Evolutionary conservation across 495 filamentous ascomycete genomes (phyloP).

Genomic region (Lepidopterella palustris): DNA sequence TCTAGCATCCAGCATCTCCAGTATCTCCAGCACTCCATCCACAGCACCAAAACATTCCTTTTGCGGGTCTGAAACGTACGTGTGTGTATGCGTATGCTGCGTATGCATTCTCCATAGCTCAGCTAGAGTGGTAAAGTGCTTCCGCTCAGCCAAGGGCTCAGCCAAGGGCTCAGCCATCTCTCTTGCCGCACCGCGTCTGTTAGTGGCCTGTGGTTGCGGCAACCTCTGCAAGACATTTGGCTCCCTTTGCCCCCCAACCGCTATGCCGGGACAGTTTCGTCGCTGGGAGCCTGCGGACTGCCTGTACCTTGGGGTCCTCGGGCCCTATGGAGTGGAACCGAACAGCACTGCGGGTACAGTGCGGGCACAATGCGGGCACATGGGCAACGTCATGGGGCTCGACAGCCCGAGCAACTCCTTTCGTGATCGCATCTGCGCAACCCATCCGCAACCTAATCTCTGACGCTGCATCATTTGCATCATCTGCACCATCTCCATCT

Average conservation of each 20-base stretch:
- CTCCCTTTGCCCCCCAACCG: slow-evolving; percentile 5
- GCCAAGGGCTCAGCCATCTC: background rate
- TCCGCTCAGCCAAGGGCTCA: background rate
- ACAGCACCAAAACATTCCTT: background rate
- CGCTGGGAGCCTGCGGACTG: no score
- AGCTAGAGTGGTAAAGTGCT: background rate
- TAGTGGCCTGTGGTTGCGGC: background rate
- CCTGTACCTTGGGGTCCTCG: no score
- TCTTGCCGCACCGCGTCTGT: background rate
- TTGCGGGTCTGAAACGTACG: slow-evolving; percentile 7
- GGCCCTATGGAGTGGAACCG: no score
- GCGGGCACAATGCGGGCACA: background rate
- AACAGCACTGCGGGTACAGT: slow-evolving; percentile 7
- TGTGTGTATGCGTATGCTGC: slow-evolving; percentile 3
- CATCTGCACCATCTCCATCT: background rate
- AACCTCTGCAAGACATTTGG: slow-evolving; percentile 1
- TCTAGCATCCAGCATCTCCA: no score
- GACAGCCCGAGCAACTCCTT: background rate
- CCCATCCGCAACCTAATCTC: background rate
- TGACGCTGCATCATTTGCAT: background rate
- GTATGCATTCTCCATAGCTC: background rate
- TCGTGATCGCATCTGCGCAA: background rate
- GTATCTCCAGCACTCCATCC: slow-evolving; percentile 6
- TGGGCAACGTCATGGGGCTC: background rate
- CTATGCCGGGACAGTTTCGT: background rate